Evolutionary conservation across 2,329 filamentous ascomycete genomes (phyloP), one percentile per base, ranked within the genome.

Genomic region (Neonectria punicea): DNA sequence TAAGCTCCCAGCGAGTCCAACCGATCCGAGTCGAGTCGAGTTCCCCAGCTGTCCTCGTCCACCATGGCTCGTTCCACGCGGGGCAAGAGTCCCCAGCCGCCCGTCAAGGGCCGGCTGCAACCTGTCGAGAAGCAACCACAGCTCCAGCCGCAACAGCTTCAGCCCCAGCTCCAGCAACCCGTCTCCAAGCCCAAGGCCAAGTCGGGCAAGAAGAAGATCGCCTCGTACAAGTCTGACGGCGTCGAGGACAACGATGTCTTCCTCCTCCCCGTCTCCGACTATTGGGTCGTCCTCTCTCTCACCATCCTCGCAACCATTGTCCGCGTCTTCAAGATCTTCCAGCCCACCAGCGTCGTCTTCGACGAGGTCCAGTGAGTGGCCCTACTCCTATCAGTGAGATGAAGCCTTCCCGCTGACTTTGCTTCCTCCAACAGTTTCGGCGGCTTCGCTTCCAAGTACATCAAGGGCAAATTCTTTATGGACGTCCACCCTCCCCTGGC

Each of bases 391-490:
- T 16, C 50, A 30, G n/a, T 55, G 34, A 49, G 25, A 28, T 28
- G 32, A 41, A 30, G 30, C 28, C 34, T 53, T 46, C 61, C 46
- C 36, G 58, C 72, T 74, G 66, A 73, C 63, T 14, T n/a, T 46
- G 32, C 20, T 53, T 53, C 47, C 47, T 47, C 28, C 28, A 68
- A 70, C 76, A 97, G 94, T 82, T 99, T 99, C 80, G 96, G 96
- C 79, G 96, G 96, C 53, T 99, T 99, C 79, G 96, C 96, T 70
- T 93, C 92, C 74, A 99, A 99, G 82, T 99, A 99, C 81, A 98
- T 99, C 87, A 98, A 99, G 86, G 96, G 96, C 76, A 92, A 87
- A 79, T 99, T 99, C 87, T 99, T 99, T 81, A 99, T 99, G 96
- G 96, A 99, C 79, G 96, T 99, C n/a, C 96, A 99, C 79, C 96